Evolutionary conservation across 1,284 basidiomycete genomes (phyloP), one percentile per base, ranked within the genome.

Genomic region (Porodaedalea pini): DNA sequence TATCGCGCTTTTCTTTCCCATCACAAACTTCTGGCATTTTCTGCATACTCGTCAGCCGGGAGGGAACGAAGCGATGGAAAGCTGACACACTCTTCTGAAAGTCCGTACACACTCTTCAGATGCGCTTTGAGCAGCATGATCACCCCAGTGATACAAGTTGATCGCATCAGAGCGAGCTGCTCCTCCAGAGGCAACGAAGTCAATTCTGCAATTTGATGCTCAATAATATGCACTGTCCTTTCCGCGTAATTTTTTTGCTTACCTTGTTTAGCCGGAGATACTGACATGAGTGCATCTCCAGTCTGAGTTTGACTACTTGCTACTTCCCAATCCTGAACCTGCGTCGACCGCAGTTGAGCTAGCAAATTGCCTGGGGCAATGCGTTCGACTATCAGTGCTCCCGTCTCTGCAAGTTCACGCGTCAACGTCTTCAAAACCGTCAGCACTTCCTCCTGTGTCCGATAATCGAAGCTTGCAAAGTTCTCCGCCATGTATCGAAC

Each of bases 401-500:
- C 94, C 2, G 86, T 82, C 0, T 90, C 91, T 0, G 94, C 94
- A 37, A 98, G 75, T 8, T 92, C 80, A 10, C 80, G 78, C 3
- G 90, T 94, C 48, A 98, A 79, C 54, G 83, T 81, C 62, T 88
- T 88, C 65, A 98, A 82, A 17, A 98, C 85, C 0, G 87, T 83
- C 57, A 98, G 76, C 2, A 90, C 85, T 73, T 99, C 97, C 69
- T 99, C 97, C 66, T 90, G 86, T 0, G 90, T 90, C 74, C 94
- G 97, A 77, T 95, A 98, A 49, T 98, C 94, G 58, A 99, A 82
- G 1, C 86, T 78, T 0, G 93, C 82, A 58, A 99, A 86, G 67
- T 97, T 98, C 70, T 99, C 97, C 0, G 92, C 90, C 78, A 98
- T 88, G 72, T 92, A 99, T 47, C 93, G 85, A 0, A 81, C 81